Evolutionary conservation across 306 rosid genomes (phyloP), one percentile per base, ranked within the genome.

Genomic region (Cicer pinnatifidum): DNA sequence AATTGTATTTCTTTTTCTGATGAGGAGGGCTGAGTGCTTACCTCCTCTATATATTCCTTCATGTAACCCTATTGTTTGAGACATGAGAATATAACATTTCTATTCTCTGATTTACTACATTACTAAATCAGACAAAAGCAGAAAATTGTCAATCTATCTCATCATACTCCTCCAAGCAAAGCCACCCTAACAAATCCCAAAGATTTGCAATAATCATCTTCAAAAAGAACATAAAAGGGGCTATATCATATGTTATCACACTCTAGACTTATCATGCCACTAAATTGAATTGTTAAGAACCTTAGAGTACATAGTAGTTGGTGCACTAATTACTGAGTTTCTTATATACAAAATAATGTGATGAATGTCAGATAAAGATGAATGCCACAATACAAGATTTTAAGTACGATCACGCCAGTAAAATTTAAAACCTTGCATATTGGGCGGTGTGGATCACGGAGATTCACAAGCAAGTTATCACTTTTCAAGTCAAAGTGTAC

Each of bases 401-500:
- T 65, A 53, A 80, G 45, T 47, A 66, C 69, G 51, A 70, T 8
- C 28, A 52, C 8, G 45, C 61, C 43, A 78, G 52, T 6, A 81
- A 63, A 17, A 53, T 43, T 81, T 80, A 73, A 73, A 78, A 89
- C 97, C 96, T 91, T 91, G 89, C 98, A 93, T 76, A 91, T 89
- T 35, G 98, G 96, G 71, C 94, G 94, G 79, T 89, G 98, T 23
- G 92, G 89, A 84, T 93, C 98, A 62, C 96, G 86, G 41, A 93
- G 97, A 84, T 93, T 93, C 73, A 93, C 98, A 33, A 93, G 92
- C 71, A 93, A 81, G 83, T 93, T 93, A 86, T 93, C 98, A 77
- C 98, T 91, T 88, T 93, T 93, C 85, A 93, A 84, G 84, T 93
- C 97, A 75, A 93, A 93, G 87, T 93, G 98, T 41, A 93, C 98